Base-by-base conservation (phyloP, 163 green algal species). In the Scenedesmus sp. region DNA sequence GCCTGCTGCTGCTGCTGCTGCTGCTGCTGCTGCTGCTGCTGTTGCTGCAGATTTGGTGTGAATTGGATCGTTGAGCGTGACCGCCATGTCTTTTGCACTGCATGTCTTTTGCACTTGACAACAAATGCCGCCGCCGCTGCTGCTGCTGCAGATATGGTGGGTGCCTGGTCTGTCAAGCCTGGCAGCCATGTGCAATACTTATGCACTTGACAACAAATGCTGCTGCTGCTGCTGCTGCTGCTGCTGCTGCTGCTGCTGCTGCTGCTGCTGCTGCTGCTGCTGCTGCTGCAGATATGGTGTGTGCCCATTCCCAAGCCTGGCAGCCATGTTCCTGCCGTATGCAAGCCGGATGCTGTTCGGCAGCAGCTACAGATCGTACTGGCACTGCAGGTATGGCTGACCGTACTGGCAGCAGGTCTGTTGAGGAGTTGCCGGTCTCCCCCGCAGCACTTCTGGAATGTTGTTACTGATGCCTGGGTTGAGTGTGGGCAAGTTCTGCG, bases 241-340 rank as follows among this genome's bases (percentile, higher is more conserved):
- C 65, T 76, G 65, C 65, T 76, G 65, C 65, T 68, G 56, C 56
- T 26, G 56, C 56, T 68, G 56, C 56, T 68, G 56, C 56, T 68
- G 16, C 56, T 68, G 56, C 56, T 26, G 56, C 56, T 68, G 56
- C 56, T 68, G 56, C 56, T 76, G 65, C 65, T 40, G 30, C 65
- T 76, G 65, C 65, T 76, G 65, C 65, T 76, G 65, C 33, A 84
- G 78, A 56, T 87, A 16, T 87, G 86, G 86, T 85, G 86, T 26
- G 70, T 85, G n/a, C 86, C 86, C 3, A 72, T 78, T 16, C 72
- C 86, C 16, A 84, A 85, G 70, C 86, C 86, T 0, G 46, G 72
- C 46, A 79, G 16, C 3, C 72, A 68, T n/a, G 7, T 53, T 1
- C 72, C 73, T 22, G 72, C 86, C 26, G 72, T 85, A 33, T 90